Conservation (phyloP, 768 basidiomycete species). For the Termitomyces titanicus region DNA sequence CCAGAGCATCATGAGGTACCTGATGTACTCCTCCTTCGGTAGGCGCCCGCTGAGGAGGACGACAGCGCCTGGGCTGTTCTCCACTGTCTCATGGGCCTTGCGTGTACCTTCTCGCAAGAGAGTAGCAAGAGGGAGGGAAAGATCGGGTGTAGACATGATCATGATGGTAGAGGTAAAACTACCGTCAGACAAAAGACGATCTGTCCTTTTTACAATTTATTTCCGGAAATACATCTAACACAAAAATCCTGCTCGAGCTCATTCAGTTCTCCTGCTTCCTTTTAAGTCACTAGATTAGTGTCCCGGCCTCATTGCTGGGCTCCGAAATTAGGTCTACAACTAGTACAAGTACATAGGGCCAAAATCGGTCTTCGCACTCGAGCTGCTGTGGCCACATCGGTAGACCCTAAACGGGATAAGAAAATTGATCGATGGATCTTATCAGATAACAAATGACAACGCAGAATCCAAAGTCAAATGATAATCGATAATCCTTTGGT, state of each 20-base stretch:
- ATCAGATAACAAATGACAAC: slow-evolving; percentile 8
- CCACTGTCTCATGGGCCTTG: slow-evolving; percentile 55
- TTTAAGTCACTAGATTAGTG: background rate
- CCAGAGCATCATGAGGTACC: slow-evolving; percentile 76
- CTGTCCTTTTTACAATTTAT: no score
- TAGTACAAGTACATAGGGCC: no score
- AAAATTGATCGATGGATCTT: slow-evolving; percentile 6
- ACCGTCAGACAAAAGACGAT: background rate
- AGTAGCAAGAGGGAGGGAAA: slow-evolving; percentile 39
- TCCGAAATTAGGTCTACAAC: background rate
- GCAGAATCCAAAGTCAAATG: background rate
- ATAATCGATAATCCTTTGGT: background rate
- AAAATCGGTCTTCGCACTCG: background rate
- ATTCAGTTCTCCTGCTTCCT: background rate
- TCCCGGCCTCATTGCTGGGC: background rate
- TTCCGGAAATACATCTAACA: no score
- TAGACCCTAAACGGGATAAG: background rate
- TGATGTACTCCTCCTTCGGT: slow-evolving; percentile 59
- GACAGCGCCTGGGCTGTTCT: slow-evolving; percentile 53
- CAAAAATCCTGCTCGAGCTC: background rate
- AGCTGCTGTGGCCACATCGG: background rate
- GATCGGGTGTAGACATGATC: slow-evolving; percentile 36
- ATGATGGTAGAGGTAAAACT: slow-evolving; percentile 25
- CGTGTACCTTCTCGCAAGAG: slow-evolving; percentile 45
- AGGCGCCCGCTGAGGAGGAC: slow-evolving; percentile 58